Evolutionary conservation across 1,139 yeast species (phyloP), one percentile per base, ranked within the genome.

Genomic region (Pichia sp.): DNA sequence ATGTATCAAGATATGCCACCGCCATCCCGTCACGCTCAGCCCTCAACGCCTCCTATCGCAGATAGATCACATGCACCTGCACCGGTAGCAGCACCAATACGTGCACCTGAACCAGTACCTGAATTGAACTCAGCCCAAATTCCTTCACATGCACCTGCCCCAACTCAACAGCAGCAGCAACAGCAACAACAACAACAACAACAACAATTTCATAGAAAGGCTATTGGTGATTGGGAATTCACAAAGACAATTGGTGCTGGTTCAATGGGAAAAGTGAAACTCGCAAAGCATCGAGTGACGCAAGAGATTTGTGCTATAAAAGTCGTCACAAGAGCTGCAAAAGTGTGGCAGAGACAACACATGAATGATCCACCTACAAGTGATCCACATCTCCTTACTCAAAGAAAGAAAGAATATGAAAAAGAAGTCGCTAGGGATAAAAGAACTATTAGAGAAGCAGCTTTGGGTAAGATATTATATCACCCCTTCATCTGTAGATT

Each of bases 221-320:
- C 95, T 6, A 81, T 91, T 38, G 99, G 98, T 14, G 96, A 93
- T 49, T 91, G 98, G 98, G 94, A 85, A 52, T 88, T 91, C 50
- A 72, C 86, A 42, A 87, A 87, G 57, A 87, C 96, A 1, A 85
- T 91, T 33, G 99, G 99, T 34, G 96, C 97, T 5, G 98, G 99
- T 4, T 85, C 96, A 1, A 91, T 93, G 98, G 99, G 99, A 40
- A 94, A 91, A 59, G 99, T 91, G 35, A 93, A 93, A 59, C 67
- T 91, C 32, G 97, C 97, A 3, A 81, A 77, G 51, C 95, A 88
- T 62, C 74, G 83, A 46, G 59, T 76, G 27, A 85, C 96, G 1
- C 74, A 74, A 37, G 96, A 87, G 55, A 68, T 83, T 20, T 87
- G 96, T 60, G 97, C 91, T 1, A 83, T 83, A 17, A 83, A 83